A percentile compares a stretch with the other conserved stretches of the same genome.
phyloP scores from a whole-genome alignment of 768 basidiomycete genomes.

The Lyophyllum semitale region DNA sequence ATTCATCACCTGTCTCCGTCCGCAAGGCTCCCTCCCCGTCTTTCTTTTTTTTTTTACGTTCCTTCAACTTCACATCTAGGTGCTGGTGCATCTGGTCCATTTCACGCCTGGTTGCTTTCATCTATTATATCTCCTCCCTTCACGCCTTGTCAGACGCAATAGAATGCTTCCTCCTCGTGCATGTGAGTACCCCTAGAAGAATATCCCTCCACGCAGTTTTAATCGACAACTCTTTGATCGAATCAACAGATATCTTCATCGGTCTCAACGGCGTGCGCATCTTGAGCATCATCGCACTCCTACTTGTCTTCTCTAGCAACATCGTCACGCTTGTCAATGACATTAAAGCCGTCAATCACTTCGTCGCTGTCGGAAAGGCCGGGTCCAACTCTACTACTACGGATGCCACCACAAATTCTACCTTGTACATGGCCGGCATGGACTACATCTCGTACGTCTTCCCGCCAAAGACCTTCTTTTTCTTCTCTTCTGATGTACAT shows the following conservation, averaged over 20 bases:
- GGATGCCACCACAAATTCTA: slow-evolving; percentile 15
- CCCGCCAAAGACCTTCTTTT: background rate
- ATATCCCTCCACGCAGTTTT: background rate
- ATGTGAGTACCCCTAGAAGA: slow-evolving; percentile 20
- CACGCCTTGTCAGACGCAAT: background rate
- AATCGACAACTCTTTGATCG: background rate
- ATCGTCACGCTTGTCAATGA: slow-evolving; percentile 75
- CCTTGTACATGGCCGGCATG: slow-evolving; percentile 45
- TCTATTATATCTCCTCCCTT: background rate
- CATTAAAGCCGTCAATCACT: slow-evolving; percentile 72
- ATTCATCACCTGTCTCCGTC: background rate
- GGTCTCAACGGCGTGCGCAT: slow-evolving; percentile 77
- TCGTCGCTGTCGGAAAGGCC: slow-evolving; percentile 42
- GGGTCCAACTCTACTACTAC: slow-evolving; percentile 25
- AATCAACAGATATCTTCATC: slow-evolving; percentile 59
- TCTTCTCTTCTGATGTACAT: slow-evolving; percentile 4
- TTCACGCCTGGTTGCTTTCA: slow-evolving; percentile 17
- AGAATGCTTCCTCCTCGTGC: slow-evolving; percentile 24
- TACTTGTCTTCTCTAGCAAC: slow-evolving; percentile 81
- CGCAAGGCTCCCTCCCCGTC: slow-evolving; percentile 6
- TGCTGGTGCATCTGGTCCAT: slow-evolving; percentile 21
- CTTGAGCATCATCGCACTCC: slow-evolving; percentile 76
- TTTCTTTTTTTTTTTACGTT: slow-evolving; percentile 16
- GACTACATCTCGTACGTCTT: slow-evolving; percentile 76
- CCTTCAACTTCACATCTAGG: slow-evolving; percentile 16